These are phyloP conservation scores for Myxozyma mucilagina DNA, from an alignment of 805 yeast genomes.

Conservation along the genomic window DNA sequence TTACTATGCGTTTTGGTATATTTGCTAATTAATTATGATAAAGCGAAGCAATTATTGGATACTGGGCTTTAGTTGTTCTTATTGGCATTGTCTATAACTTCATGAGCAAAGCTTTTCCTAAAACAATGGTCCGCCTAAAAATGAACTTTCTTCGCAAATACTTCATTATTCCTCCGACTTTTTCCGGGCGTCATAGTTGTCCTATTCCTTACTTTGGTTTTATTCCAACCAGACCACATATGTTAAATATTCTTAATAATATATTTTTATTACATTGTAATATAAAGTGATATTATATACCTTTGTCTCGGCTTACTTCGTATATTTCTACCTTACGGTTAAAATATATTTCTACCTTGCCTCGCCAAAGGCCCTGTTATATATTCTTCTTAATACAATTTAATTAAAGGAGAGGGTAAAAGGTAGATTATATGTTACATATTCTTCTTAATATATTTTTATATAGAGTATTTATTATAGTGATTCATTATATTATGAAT, in stretches of 20 bases:
- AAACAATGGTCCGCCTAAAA: neutral
- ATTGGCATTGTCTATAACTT: conserved; percentile 2
- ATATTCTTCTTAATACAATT: too few species aligned
- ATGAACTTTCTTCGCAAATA: conserved; percentile 12
- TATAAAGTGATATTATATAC: too few species aligned
- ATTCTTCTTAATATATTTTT: too few species aligned
- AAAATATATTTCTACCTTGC: too few species aligned
- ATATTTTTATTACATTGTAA: too few species aligned
- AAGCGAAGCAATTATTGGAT: conserved; percentile 5
- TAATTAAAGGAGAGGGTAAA: too few species aligned
- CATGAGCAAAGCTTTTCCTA: conserved; percentile 2
- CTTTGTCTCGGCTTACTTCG: too few species aligned
- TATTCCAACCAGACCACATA: conserved; percentile 15
- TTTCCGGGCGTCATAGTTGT: conserved; percentile 8
- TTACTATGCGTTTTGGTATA: neutral
- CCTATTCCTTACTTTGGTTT: conserved; percentile 10
- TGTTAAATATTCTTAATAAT: too few species aligned
- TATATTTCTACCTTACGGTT: too few species aligned
- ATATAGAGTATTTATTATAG: too few species aligned
- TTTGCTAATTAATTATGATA: conserved; percentile 37
- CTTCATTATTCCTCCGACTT: conserved; percentile 10
- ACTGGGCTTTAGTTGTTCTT: conserved; percentile 9
- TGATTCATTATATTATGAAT: conserved; percentile 3
- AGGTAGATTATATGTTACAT: too few species aligned
- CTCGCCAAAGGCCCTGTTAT: too few species aligned